These are phyloP conservation scores for Anisodus tanguticus DNA, from an alignment of 257 asterid species.

Conservation along the genomic window DNA sequence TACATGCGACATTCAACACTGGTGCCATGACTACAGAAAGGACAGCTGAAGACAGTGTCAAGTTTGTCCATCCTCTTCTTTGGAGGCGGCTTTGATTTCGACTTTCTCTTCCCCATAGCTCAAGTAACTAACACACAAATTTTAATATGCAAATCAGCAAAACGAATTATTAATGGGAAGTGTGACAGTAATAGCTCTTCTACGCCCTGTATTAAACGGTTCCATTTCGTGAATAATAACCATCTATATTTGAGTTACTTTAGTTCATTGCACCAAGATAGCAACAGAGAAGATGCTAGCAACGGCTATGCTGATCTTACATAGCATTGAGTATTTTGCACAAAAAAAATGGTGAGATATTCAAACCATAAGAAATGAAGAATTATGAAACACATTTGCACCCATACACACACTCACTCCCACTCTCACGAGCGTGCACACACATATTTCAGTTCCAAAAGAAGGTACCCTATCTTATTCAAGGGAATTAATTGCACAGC, in stretches of 20 bases:
- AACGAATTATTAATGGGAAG: not conserved
- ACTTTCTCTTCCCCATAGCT: conserved; percentile 94
- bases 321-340: not conserved
- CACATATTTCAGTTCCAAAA: not conserved
- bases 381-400: not conserved
- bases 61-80: conserved; percentile 96
- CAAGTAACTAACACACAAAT: conserved; percentile 27
- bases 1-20: conserved; percentile 94
- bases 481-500: not conserved
- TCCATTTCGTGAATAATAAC: not conserved
- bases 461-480: not conserved
- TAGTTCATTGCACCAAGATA: not conserved
- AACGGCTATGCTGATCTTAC: not conserved
- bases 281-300: not conserved
- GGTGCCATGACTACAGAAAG: conserved; percentile 89
- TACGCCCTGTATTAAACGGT: not conserved
- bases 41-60: conserved; percentile 94
- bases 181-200: not conserved
- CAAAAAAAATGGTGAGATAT: not conserved
- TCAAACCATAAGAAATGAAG: not conserved
- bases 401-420: not conserved
- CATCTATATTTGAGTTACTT: not conserved
- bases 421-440: not conserved
- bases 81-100: conserved; percentile 89
- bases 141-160: not conserved